A percentile compares a stretch with the other conserved stretches of the same genome.
Conservation (phyloP, 2,329 filamentous ascomycete genomes). For the Emmonsiellopsis sp. region DNA sequence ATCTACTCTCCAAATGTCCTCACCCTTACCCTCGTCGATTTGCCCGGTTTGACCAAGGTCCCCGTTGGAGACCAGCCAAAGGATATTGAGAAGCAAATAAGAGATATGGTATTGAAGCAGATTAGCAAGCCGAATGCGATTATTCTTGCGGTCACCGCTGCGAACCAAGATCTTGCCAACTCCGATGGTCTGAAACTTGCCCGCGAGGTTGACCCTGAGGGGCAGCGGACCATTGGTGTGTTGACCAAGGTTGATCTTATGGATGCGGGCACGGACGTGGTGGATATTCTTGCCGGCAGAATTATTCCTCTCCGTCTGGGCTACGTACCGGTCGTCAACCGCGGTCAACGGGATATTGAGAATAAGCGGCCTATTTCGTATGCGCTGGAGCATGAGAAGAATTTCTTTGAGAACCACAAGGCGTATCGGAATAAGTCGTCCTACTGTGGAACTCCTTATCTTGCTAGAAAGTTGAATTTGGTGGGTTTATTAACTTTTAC, state of each 20-base stretch:
- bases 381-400: slow-evolving; percentile 86
- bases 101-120: slow-evolving; percentile 97
- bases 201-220: slow-evolving; percentile 92
- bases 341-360: slow-evolving; percentile 96
- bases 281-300: slow-evolving; percentile 93
- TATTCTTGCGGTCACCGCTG: slow-evolving; percentile 89
- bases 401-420: slow-evolving; percentile 97
- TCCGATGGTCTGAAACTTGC: slow-evolving; percentile 95
- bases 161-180: slow-evolving; percentile 97
- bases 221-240: slow-evolving; percentile 95
- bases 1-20: slow-evolving; percentile 98
- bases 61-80: slow-evolving; percentile 92
- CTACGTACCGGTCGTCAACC: slow-evolving; percentile 95
- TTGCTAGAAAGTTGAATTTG: slow-evolving; percentile 92
- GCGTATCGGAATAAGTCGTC: slow-evolving; percentile 97
- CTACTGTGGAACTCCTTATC: slow-evolving; percentile 95
- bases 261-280: slow-evolving; percentile 96
- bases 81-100: slow-evolving; percentile 94
- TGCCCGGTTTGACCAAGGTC: slow-evolving; percentile 93
- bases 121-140: slow-evolving; percentile 98
- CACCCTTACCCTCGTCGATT: slow-evolving; percentile 89
- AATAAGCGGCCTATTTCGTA: slow-evolving; percentile 91
- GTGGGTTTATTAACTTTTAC: slow-evolving; percentile 28
- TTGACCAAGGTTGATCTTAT: slow-evolving; percentile 98
- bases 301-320: slow-evolving; percentile 92